Evolutionary conservation across 2,329 filamentous ascomycete genomes (phyloP), one percentile per base, ranked within the genome.

Genomic region (Pyrenochaeta sp.): DNA sequence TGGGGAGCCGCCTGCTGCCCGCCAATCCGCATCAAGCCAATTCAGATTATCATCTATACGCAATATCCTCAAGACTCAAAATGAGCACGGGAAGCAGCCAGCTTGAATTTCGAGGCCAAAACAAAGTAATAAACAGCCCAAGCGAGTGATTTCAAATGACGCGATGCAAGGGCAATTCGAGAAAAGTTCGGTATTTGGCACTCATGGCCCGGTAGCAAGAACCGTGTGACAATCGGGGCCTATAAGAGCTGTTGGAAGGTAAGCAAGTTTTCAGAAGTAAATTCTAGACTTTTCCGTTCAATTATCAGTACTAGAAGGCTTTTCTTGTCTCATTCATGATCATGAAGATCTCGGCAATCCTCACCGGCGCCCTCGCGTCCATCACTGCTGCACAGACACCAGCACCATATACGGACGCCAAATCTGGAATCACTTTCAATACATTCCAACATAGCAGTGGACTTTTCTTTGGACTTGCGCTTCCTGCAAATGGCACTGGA

Each of bases 391-490:
- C 59, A 2, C 54, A 58, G 35, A 53, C 55, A n/a, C 43, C 61
- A 14, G 43, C 50, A 3, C 49, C 61, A 3, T 64, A 64, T 43
- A 66, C 59, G 2, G 61, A 66, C 45, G 28, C 52, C 17, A 64
- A 63, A 20, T 61, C 60, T 4, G 56, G 58, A 15, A 64, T 66
- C 24, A 58, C 61, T 3, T 64, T 66, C 53, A 57, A 55, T 30
- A 41, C 46, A 15, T 56, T 55, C 36, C 18, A 58, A 48, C 32
- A 72, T 66, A 6, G 40, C 31, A 39, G 45, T 7, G 72, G 71
- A 10, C 79, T 72, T 53, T 72, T 68, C 36, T 78, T 81, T 43
- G 78, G 77, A 46, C 67, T 83, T 19, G 77, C 76, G 1, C 61
- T 80, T 1, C 79, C 80, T 1, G 36, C 36, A 10, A 54, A 58